Conservation (phyloP, 257 asterid genomes). For the Solanum commersonii region DNA sequence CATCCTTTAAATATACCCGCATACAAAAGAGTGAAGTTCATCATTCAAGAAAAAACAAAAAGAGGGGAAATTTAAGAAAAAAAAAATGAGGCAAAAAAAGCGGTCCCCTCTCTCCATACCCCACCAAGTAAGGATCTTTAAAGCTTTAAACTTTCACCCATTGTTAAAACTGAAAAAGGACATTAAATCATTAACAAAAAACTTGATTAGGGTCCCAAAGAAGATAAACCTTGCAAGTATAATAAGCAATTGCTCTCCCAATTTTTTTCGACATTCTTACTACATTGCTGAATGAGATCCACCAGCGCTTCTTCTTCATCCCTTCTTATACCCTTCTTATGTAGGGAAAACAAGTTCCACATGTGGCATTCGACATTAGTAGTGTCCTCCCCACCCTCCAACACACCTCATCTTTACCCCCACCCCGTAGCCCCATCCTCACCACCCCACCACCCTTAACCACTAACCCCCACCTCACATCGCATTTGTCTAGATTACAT, state of each 20-base stretch:
- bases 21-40: background rate
- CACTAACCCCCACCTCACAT: no score
- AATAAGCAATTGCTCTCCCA: background rate
- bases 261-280: background rate
- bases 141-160: background rate
- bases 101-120: background rate
- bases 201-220: background rate
- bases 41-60: background rate
- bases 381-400: no score
- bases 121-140: background rate
- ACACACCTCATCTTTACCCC: no score
- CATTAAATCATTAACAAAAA: background rate
- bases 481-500: no score
- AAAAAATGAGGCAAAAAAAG: background rate
- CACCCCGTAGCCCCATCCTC: no score
- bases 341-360: no score
- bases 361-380: no score
- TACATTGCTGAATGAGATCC: constrained; percentile 1
- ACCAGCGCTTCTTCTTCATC: constrained; percentile 4
- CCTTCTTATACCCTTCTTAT: constrained; percentile 3
- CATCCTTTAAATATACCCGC: background rate
- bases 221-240: background rate
- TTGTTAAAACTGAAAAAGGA: background rate
- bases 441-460: no score
- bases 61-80: background rate